Evolutionary conservation across 2,329 filamentous ascomycete genomes (phyloP).

Genomic region (Daldinia sp.): DNA sequence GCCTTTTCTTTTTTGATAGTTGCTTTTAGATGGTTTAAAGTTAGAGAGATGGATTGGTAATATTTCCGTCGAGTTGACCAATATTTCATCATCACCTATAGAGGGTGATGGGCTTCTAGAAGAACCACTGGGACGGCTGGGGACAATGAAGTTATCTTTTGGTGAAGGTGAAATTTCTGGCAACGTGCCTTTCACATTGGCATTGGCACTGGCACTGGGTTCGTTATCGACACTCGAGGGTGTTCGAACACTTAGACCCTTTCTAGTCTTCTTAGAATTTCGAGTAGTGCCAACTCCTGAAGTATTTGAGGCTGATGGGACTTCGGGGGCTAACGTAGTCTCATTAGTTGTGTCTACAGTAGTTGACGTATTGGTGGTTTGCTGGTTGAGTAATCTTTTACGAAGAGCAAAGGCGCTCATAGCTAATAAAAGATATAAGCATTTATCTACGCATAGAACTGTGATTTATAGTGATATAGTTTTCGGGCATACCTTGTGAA

Average conservation of each 20-base stretch:
- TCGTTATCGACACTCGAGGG: constrained; percentile 16
- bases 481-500: constrained; percentile 51
- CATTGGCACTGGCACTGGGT: neutral
- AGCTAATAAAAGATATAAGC: constrained; percentile 45
- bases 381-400: constrained; percentile 53
- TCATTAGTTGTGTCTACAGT: constrained; percentile 14
- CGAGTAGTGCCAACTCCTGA: constrained; percentile 8
- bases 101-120: constrained; percentile 28
- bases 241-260: constrained; percentile 16
- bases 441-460: neutral
- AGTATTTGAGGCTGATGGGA: constrained; percentile 11
- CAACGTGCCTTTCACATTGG: neutral
- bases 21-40: constrained; percentile 48
- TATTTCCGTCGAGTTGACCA: constrained; percentile 3
- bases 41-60: constrained; percentile 46
- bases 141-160: neutral
- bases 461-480: neutral
- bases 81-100: constrained; percentile 19
- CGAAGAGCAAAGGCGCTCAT: constrained; percentile 62
- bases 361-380: constrained; percentile 21
- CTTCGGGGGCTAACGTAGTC: neutral
- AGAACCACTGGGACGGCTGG: neutral
- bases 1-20: constrained; percentile 44
- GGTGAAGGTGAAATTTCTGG: neutral
- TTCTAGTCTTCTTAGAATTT: constrained; percentile 41